Conservation (phyloP, 1,284 basidiomycete species). For the Abortiporus biennis region DNA sequence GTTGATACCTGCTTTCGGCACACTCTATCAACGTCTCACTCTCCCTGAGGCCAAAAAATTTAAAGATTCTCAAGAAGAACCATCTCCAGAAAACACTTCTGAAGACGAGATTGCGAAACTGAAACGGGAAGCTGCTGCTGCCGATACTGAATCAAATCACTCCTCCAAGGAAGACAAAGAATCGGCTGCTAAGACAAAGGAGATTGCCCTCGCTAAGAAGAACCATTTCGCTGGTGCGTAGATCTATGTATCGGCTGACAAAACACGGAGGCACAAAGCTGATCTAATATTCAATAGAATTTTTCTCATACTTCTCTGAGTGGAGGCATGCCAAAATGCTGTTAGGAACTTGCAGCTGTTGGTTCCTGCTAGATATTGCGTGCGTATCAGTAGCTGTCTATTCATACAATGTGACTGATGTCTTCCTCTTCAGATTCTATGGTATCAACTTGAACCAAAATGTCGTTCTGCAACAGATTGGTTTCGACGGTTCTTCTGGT, state of each 20-base stretch:
- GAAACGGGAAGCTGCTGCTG: neutral
- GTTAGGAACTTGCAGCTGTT: constrained; percentile 43
- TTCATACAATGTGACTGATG: neutral
- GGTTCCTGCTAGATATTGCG: constrained; percentile 52
- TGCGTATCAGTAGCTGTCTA: constrained; percentile 18
- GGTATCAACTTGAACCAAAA: constrained; percentile 78
- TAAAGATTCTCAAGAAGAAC: constrained; percentile 34
- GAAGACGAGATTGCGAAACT: neutral
- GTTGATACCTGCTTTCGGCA: constrained; percentile 51
- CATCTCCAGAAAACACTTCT: constrained; percentile 10
- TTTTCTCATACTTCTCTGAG: constrained; percentile 45
- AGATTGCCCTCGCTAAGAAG: constrained; percentile 23
- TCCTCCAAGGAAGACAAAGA: constrained; percentile 30
- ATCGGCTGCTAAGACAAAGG: constrained; percentile 14
- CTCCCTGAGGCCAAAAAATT: constrained; percentile 66
- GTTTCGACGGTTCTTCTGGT: constrained; percentile 51
- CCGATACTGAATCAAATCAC: neutral
- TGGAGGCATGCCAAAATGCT: constrained; percentile 50
- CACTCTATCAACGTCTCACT: constrained; percentile 69
- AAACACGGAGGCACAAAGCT: too few species aligned
- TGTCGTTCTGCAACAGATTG: constrained; percentile 65
- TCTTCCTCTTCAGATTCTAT: constrained; percentile 44
- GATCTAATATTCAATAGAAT: constrained; percentile 27
- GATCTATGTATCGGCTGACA: neutral
- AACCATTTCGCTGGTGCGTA: constrained; percentile 32